Evolutionary conservation across 192 early-diverging fungal species (phyloP).

Genomic region (Rhizoclosmatium globosum): DNA sequence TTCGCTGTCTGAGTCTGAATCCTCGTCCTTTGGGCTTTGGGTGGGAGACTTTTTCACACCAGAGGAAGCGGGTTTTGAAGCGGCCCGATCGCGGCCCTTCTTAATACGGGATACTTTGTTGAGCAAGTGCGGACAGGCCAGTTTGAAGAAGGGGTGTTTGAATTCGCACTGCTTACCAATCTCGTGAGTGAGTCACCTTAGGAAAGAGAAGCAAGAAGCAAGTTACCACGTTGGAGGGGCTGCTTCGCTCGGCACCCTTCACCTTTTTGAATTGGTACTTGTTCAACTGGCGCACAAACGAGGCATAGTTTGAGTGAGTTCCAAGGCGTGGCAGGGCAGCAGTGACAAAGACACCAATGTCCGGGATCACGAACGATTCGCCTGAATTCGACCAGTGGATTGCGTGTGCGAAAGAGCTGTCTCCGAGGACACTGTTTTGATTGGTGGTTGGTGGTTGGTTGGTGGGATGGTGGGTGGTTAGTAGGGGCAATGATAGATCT

Average conservation of each 20-base stretch:
- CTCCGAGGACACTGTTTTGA: too few species aligned
- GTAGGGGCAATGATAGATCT: too few species aligned
- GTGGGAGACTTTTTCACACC: too few species aligned
- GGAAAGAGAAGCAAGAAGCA: too few species aligned
- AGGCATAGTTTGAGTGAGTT: constrained; percentile 86
- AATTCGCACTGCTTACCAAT: background rate
- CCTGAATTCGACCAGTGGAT: constrained; percentile 8
- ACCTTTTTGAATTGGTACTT: constrained; percentile 93
- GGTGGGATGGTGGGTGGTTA: too few species aligned
- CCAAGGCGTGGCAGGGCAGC: constrained; percentile 83
- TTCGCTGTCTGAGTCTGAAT: too few species aligned
- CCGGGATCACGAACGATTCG: background rate
- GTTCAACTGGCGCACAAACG: constrained; percentile 90
- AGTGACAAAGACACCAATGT: constrained; percentile 68
- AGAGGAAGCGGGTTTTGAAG: too few species aligned
- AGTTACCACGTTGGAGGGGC: background rate
- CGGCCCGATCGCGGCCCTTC: too few species aligned
- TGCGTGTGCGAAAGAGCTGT: background rate
- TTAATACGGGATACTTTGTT: constrained; percentile 6
- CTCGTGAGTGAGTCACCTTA: too few species aligned
- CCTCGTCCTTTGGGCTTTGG: too few species aligned
- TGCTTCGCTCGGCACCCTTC: background rate
- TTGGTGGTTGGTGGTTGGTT: too few species aligned
- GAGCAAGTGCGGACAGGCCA: background rate
- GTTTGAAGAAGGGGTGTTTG: constrained; percentile 3